These are phyloP conservation scores for Mercurialis annua DNA, from an alignment of 345 rosid genomes.

Conservation along the genomic window DNA sequence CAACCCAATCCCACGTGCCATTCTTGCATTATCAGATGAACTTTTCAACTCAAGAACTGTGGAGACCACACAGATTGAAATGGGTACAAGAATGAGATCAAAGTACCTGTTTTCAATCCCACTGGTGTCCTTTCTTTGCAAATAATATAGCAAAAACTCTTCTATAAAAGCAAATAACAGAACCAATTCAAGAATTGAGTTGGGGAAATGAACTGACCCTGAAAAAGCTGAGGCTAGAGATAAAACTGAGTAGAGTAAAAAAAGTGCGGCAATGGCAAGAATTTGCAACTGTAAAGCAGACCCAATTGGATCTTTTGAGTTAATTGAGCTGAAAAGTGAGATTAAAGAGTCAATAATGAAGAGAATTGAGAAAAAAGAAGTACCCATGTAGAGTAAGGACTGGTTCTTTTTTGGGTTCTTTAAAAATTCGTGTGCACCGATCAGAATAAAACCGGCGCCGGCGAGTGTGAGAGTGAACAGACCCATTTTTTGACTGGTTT, in stretches of 20 bases:
- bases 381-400: conserved; percentile 22
- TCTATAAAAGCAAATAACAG: conserved; percentile 75
- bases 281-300: conserved; percentile 65
- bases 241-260: conserved; percentile 55
- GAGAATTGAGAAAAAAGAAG: conserved; percentile 46
- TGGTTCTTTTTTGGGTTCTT: conserved; percentile 17
- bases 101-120: conserved; percentile 55
- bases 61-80: conserved; percentile 54
- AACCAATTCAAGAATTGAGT: conserved; percentile 44
- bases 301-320: conserved; percentile 58
- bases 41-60: conserved; percentile 49
- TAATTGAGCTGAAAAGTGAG: conserved; percentile 52
- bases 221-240: conserved; percentile 36
- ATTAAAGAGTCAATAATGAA: conserved; percentile 48
- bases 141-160: conserved; percentile 71
- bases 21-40: conserved; percentile 22
- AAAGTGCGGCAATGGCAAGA: conserved; percentile 50
- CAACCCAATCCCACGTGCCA: conserved; percentile 69
- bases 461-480: conserved; percentile 10
- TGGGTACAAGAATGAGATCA: conserved; percentile 85
- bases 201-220: conserved; percentile 39
- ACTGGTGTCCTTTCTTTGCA: conserved; percentile 64
- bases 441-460: conserved; percentile 14
- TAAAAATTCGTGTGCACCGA: conserved; percentile 19
- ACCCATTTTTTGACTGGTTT: conserved; percentile 6